Percentiles rank a stretch among this genome's conserved stretches.
Evolutionary conservation across 2,329 filamentous ascomycete species (phyloP).

Genomic region (Aspergillus niger): DNA sequence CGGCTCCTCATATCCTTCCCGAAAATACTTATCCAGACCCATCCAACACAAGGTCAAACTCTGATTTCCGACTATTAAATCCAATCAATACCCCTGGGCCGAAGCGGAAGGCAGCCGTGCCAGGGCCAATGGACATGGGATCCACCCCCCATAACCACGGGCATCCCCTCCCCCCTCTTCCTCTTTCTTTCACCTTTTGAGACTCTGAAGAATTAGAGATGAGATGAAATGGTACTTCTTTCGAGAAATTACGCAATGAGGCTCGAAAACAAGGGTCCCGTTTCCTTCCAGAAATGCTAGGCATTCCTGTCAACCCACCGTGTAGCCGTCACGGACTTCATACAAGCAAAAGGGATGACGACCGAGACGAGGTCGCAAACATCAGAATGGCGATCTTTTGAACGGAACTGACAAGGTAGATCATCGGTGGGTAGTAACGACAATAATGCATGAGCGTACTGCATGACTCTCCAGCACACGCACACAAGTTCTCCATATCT

Average conservation of each 20-base stretch:
- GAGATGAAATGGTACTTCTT: background rate
- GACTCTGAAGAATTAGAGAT: background rate
- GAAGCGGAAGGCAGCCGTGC: background rate
- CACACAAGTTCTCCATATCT: background rate
- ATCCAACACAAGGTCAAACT: background rate
- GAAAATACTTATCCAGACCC: background rate
- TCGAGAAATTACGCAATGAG: background rate
- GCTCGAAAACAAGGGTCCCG: background rate
- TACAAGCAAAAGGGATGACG: background rate
- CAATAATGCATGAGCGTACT: background rate
- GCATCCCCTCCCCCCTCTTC: background rate
- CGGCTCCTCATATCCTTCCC: background rate
- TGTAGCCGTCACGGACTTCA: background rate
- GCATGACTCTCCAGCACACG: background rate
- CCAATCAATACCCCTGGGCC: background rate
- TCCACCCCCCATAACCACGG: background rate
- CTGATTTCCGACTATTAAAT: slow-evolving; percentile 8
- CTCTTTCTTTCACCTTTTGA: background rate
- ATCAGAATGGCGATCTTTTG: background rate
- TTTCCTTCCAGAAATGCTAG: background rate
- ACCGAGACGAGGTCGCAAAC: background rate
- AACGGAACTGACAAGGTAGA: slow-evolving; percentile 3
- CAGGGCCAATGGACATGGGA: background rate
- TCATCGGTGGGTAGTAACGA: slow-evolving; percentile 2
- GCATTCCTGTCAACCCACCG: background rate